phyloP scores from a whole-genome alignment of 1,284 basidiomycete species.

The Trichosporon sp. region DNA sequence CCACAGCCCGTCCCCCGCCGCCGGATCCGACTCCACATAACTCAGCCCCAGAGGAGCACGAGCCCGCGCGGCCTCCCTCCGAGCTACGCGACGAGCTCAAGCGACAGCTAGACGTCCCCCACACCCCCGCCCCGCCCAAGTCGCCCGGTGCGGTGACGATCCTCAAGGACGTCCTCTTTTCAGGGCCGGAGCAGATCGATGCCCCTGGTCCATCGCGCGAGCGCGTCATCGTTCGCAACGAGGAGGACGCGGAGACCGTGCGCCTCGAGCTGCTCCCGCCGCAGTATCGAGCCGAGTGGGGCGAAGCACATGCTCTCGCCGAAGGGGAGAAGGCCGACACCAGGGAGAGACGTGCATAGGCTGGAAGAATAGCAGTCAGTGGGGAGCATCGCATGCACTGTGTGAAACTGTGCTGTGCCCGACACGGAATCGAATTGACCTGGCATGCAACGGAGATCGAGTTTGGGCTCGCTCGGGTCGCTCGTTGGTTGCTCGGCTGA shows the following conservation, averaged over 20 bases:
- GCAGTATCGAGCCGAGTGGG: background rate
- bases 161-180: background rate
- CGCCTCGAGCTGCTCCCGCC: background rate
- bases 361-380: no score
- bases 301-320: no score
- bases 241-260: background rate
- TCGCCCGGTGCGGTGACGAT: background rate
- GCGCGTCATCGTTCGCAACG: background rate
- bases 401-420: no score
- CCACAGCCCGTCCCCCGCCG: background rate
- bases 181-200: background rate
- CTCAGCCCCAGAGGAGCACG: background rate
- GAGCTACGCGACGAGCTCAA: background rate
- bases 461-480: no score
- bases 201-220: background rate
- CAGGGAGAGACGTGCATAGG: no score
- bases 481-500: no score
- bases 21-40: background rate
- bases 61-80: background rate
- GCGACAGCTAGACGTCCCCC: background rate
- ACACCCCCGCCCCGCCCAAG: background rate
- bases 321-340: no score
- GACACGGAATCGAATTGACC: no score
- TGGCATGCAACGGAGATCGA: no score
- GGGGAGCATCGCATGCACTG: no score